phyloP scores from a whole-genome alignment of 1,139 yeast genomes.

The Taiozyma sp. region DNA sequence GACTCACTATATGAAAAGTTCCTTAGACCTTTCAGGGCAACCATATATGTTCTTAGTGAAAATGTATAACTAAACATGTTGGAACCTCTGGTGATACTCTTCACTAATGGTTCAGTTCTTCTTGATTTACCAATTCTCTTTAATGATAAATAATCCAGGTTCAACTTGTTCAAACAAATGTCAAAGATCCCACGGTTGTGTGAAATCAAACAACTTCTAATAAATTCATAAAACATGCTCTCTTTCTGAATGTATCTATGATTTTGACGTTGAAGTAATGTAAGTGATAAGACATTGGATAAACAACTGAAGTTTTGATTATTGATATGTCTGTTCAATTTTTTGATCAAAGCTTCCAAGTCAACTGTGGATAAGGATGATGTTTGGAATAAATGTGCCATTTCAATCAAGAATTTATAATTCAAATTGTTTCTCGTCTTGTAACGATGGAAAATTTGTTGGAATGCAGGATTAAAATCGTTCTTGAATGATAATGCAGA shows the following conservation, averaged over 20 bases:
- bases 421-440: neutral
- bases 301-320: conserved; percentile 15
- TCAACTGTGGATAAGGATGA: neutral
- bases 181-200: conserved; percentile 10
- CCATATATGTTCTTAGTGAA: conserved; percentile 6
- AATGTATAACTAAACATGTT: conserved; percentile 1
- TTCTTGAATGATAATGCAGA: neutral
- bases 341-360: conserved; percentile 1
- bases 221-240: conserved; percentile 3
- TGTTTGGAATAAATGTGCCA: conserved; percentile 7
- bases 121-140: conserved; percentile 3
- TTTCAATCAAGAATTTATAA: conserved; percentile 7
- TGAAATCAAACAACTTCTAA: conserved; percentile 7
- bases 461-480: neutral
- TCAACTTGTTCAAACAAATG: conserved; percentile 7
- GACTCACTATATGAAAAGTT: conserved; percentile 3
- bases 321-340: conserved; percentile 3
- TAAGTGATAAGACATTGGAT: conserved; percentile 8
- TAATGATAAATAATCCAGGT: conserved; percentile 5
- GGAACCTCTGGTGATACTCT: conserved; percentile 5
- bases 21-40: conserved; percentile 13
- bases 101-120: conserved; percentile 8
- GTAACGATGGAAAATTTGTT: neutral
- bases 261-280: conserved; percentile 4
- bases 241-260: conserved; percentile 4